Evolutionary conservation across 495 filamentous ascomycete genomes (phyloP).

Genomic region (Diplogelasinospora grovesii): DNA sequence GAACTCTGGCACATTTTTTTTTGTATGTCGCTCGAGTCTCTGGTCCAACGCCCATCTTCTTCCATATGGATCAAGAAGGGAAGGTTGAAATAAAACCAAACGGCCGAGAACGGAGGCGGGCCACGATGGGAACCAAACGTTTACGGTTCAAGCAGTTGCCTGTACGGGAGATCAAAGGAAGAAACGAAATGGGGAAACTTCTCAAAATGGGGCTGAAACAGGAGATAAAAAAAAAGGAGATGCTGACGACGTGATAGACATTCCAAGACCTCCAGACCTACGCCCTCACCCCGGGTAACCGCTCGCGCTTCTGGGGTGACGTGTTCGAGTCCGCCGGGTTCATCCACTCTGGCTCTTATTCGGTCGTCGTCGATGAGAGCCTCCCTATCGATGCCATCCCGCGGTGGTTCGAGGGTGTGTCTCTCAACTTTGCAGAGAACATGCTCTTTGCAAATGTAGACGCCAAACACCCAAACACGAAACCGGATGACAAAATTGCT

Average conservation of each 20-base stretch:
- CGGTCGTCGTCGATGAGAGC: conserved; percentile 57
- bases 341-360: conserved; percentile 55
- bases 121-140: no score
- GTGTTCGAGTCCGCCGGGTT: conserved; percentile 52
- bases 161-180: no score
- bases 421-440: conserved; percentile 61
- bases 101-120: no score
- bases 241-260: no score
- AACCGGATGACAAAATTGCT: conserved; percentile 64
- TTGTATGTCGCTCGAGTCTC: no score
- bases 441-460: conserved; percentile 43
- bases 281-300: conserved; percentile 52
- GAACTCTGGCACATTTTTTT: no score
- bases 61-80: no score
- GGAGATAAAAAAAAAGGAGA: conserved; percentile 2
- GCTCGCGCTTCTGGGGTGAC: conserved; percentile 60
- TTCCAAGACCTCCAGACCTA: conserved; percentile 60
- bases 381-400: conserved; percentile 62
- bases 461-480: conserved; percentile 38
- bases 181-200: no score
- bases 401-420: conserved; percentile 59
- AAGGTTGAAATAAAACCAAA: no score
- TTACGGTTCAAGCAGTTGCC: background rate
- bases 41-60: no score
- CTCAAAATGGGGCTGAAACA: no score